phyloP scores from a whole-genome alignment of 2,329 filamentous ascomycete species.

The Fusarium algeriense region DNA sequence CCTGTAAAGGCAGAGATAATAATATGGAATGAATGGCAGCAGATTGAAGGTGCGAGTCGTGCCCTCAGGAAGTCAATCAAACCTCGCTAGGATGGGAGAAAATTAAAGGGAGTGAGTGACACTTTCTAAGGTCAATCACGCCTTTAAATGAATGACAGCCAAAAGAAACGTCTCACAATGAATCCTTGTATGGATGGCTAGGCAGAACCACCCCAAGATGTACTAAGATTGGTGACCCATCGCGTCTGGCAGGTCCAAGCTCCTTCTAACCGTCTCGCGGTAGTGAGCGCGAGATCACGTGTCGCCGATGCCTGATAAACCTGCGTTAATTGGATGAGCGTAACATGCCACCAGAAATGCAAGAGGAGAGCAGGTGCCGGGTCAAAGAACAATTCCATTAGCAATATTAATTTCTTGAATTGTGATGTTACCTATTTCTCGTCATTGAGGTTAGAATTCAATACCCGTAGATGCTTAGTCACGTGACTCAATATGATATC shows the following conservation, averaged over 20 bases:
- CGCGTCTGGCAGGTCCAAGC: neutral
- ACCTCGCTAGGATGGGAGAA: neutral
- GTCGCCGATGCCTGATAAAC: neutral
- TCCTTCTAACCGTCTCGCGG: neutral
- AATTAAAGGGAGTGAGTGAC: neutral
- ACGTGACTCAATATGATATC: conserved; percentile 52
- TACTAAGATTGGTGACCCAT: conserved; percentile 5
- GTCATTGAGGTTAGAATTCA: neutral
- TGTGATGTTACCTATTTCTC: neutral
- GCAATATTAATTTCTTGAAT: neutral
- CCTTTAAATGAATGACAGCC: conserved; percentile 28
- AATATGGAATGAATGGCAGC: neutral
- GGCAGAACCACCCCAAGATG: conserved; percentile 35
- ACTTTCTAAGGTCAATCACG: neutral
- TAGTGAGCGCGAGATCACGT: conserved; percentile 4
- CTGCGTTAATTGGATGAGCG: neutral
- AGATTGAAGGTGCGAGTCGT: neutral
- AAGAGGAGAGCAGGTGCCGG: neutral
- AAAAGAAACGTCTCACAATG: conserved; percentile 30
- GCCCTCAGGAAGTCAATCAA: neutral
- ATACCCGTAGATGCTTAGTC: conserved; percentile 11
- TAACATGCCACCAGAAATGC: neutral
- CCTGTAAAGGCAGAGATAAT: neutral
- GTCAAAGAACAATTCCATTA: neutral
- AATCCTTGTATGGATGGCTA: conserved; percentile 43